These are phyloP conservation scores for Echinosophora koreensis DNA, from an alignment of 306 rosid genomes.

Conservation along the genomic window DNA sequence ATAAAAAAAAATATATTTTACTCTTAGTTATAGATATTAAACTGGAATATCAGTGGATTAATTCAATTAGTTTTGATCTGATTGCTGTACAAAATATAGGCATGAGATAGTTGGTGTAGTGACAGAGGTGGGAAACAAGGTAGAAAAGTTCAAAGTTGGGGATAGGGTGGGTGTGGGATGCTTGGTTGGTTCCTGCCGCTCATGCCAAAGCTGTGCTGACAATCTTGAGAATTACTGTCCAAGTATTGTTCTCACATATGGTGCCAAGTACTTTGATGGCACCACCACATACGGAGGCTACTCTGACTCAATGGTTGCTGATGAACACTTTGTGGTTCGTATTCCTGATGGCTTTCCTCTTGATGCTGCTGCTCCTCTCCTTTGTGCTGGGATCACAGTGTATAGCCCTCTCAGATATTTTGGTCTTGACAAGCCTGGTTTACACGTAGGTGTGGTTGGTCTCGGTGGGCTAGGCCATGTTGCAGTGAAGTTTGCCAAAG, in stretches of 20 bases:
- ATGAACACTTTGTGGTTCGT: conserved; percentile 52
- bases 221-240: conserved; percentile 66
- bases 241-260: conserved; percentile 48
- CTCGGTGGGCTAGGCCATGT: conserved; percentile 72
- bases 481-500: conserved; percentile 70
- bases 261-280: conserved; percentile 49
- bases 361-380: conserved; percentile 68
- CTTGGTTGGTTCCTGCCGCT: conserved; percentile 59
- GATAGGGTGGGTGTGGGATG: conserved; percentile 71
- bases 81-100: conserved; percentile 6
- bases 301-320: conserved; percentile 60
- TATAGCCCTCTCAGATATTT: conserved; percentile 63
- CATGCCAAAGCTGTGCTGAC: conserved; percentile 56
- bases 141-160: conserved; percentile 62
- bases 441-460: conserved; percentile 64
- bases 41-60: no score
- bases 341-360: conserved; percentile 58
- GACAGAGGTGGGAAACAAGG: conserved; percentile 71
- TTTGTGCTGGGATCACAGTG: conserved; percentile 75
- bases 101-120: conserved; percentile 71
- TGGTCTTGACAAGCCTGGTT: conserved; percentile 62
- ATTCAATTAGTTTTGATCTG: neutral
- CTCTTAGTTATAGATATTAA: no score
- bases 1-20: no score
- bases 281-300: conserved; percentile 70